Evolutionary conservation across 306 rosid species (phyloP), one percentile per base, ranked within the genome.

Genomic region (Trichosanthes cucumerina): DNA sequence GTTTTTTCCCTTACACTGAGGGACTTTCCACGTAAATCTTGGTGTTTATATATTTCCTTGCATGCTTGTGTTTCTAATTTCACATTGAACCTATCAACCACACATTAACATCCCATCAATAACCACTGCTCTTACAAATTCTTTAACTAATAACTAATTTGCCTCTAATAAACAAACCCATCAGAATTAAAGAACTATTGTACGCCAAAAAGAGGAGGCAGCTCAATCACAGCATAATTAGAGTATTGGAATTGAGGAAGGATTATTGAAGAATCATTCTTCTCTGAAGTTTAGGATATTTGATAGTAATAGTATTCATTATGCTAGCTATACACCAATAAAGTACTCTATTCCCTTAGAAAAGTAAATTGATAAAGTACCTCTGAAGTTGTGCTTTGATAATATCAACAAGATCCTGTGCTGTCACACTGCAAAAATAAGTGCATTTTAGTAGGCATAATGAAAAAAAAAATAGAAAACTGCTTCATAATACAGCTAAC

Each of bases 391-490:
- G 99, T 14, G 98, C 92, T 91, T 92, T 95, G 90, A 95, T 91
- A 80, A 95, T 95, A 83, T 95, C 99, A 65, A 92, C 98, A 44
- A 95, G 92, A 88, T 95, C 99, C 87, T 95, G 98, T 52, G 97
- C 83, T 24, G 98, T 92, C 53, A 95, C 99, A 76, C 99, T 95
- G 84, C 82, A 80, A 77, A 60, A 82, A 26, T 16, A 85, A 56
- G 71, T 59, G 78, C 15, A 24, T 36, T 82, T 89, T 69, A 90
- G 86, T 71, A 14, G 13, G n/a, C 23, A 26, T 71, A 71, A 46
- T 46, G 66, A 53, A 47, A 33, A 12, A 53, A 72, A 14, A 39
- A 19, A 71, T 5, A 44, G 56, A n/a, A 75, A 43, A 47, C 13
- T 15, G n/a, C 62, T 33, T 36, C 50, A 18, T 75, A 52, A 74